These are phyloP conservation scores for Trichoderma sp. DNA, from an alignment of 2,329 filamentous ascomycete species.

Conservation along the genomic window DNA sequence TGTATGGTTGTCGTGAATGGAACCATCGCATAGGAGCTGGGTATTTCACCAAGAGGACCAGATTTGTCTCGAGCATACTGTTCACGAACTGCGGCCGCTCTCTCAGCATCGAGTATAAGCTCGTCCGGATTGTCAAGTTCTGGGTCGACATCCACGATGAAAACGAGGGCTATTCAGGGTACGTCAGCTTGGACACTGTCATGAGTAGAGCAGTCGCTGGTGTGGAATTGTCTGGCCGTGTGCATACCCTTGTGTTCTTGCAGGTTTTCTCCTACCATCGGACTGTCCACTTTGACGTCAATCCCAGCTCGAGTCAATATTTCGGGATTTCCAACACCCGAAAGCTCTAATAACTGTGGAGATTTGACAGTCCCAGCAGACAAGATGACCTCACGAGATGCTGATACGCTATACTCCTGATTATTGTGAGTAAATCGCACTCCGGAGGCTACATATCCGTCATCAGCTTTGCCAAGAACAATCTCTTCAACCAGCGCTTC, in stretches of 20 bases:
- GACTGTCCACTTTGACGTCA: slow-evolving; percentile 45
- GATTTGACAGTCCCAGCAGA: slow-evolving; percentile 61
- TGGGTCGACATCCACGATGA: slow-evolving; percentile 52
- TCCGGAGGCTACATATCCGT: slow-evolving; percentile 38
- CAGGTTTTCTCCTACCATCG: slow-evolving; percentile 54
- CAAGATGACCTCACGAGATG: slow-evolving; percentile 59
- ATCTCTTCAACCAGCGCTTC: slow-evolving; percentile 38
- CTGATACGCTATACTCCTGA: slow-evolving; percentile 42
- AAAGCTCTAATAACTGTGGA: slow-evolving; percentile 63
- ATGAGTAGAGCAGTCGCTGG: neutral
- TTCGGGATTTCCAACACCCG: slow-evolving; percentile 56
- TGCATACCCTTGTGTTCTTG: slow-evolving; percentile 50
- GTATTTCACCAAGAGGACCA: slow-evolving; percentile 47
- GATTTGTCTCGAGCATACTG: slow-evolving; percentile 38
- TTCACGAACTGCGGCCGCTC: slow-evolving; percentile 40
- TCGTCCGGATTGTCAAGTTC: slow-evolving; percentile 47
- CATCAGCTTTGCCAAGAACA: slow-evolving; percentile 35
- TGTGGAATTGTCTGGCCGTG: neutral
- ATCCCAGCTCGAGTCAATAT: slow-evolving; percentile 47
- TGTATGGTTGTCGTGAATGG: slow-evolving; percentile 45
- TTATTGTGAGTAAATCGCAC: slow-evolving; percentile 45
- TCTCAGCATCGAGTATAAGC: slow-evolving; percentile 38
- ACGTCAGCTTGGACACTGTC: neutral
- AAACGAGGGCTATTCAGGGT: slow-evolving; percentile 43
- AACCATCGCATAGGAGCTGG: slow-evolving; percentile 49